phyloP scores from a whole-genome alignment of 2,329 filamentous ascomycete species.

The Fusarium succisae region DNA sequence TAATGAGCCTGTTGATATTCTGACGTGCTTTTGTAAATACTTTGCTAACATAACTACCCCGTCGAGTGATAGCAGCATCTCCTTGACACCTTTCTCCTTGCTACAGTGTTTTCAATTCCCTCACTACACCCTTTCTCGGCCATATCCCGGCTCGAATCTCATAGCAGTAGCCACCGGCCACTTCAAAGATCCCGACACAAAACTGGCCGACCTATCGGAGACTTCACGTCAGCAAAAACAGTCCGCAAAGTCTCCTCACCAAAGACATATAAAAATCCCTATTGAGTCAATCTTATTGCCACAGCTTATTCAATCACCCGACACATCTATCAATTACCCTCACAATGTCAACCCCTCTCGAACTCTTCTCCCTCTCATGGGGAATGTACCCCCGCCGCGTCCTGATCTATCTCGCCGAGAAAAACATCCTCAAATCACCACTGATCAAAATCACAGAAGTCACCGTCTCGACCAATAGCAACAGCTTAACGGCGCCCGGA shows the following conservation, averaged over 20 bases:
- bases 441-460: conserved; percentile 11
- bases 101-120: too few species aligned
- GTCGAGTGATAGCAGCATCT: too few species aligned
- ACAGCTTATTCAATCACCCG: fast-evolving
- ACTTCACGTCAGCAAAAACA: not conserved
- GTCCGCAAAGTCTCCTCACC: not conserved
- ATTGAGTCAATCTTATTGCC: fast-evolving
- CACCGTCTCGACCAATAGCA: not conserved
- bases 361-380: conserved; percentile 27
- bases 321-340: not conserved
- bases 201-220: not conserved
- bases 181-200: not conserved
- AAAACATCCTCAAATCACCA: conserved; percentile 2
- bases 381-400: conserved; percentile 26
- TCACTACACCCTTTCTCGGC: fast-evolving
- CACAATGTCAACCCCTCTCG: conserved; percentile 10
- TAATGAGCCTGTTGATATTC: too few species aligned
- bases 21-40: too few species aligned
- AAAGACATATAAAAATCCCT: not conserved
- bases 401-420: conserved; percentile 23
- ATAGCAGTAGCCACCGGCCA: not conserved
- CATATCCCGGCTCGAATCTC: fast-evolving
- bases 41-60: too few species aligned
- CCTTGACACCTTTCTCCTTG: fast-evolving
- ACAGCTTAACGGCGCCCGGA: not conserved